Evolutionary conservation across 192 early-diverging fungal genomes (phyloP), one percentile per base, ranked within the genome.

Genomic region (Rhizophagus prolifer): DNA sequence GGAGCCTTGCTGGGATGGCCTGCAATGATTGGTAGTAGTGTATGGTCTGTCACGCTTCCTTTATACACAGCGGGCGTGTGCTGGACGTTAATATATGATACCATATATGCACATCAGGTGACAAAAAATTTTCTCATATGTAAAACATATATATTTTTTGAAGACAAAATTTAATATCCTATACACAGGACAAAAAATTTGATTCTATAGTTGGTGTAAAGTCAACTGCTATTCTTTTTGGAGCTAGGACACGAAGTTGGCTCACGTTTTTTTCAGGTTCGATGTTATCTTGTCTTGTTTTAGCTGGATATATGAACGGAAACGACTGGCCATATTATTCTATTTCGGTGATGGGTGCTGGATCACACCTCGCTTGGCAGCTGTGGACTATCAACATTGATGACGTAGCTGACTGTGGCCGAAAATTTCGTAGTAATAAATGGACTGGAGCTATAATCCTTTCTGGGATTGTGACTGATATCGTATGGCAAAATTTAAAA

Each of bases 51-150:
- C 9, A 86, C 88, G 19, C 83, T 94, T 5, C 96, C 96, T 7
- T 83, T 98, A 0, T 98, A 98, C 77, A 85, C 85, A 12, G 91
- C 92, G 0, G 95, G 95, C 2, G 86, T 97, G 7, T 90, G 90
- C 38, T 98, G 97, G 97, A 98, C 97, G 7, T 85, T 98, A 9
- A 90, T 95, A 8, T 98, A 97, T 83, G 97, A 98, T 81, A 97
- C 96, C 8, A 95, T 98, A 73, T 98, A 98, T 72, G 97, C 96
- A 21, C 92, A 98, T 65, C 97, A 98, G 80, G 85, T 88, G 16
- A 76, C 8, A 75, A 12, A 72, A 74, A n/a, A 5, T 21, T 8
- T n/a, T 36, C 41, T 47, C 3, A 34, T 26, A 19, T 59, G 3
- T 4, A 59, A 9, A 14, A 34, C 21, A 3, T 31, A 0, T 9